Evolutionary conservation across 2,329 filamentous ascomycete species (phyloP), one percentile per base, ranked within the genome.

Genomic region (Cordyceps fumosorosea): DNA sequence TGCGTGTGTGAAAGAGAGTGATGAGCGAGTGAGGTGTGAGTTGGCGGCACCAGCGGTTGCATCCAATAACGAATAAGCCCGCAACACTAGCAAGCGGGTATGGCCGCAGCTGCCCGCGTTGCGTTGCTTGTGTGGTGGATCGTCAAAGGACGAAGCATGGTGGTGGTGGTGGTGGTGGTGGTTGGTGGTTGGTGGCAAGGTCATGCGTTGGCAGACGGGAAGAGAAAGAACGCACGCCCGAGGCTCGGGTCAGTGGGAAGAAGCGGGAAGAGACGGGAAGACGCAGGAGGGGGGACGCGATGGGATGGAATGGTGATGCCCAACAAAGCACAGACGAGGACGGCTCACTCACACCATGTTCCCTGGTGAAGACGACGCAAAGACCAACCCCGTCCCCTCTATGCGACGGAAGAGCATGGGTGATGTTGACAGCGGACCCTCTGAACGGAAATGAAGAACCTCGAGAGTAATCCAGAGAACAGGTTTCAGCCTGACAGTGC

Each of bases 31-130:
- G 29, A 1, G 8, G 6, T 29, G 26, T 3, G 29, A 29, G 29
- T 29, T 53, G 57, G 57, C 57, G 47, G 57, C 57, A 60, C 57
- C 20, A 52, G 57, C 57, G 57, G 47, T 24, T 53, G 57, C 57
- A 60, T 45, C 48, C 48, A 60, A 51, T 58, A 58, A 58, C 37
- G 34, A 60, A 51, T 58, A 51, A 58, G 20, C 56, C 56, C 29
- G 56, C 56, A 47, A 11, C 40, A 59, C 45, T 59, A 59, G 45
- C 47, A n/a, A 53, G 57, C 57, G 57, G 57, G 57, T 44, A n/a
- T 53, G 48, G 42, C 57, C 48, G 57, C 45, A 51, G 29, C 18
- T 50, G 45, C 26, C 48, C 48, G 26, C n/a, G 26, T 42, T 29
- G 29, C 8, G 29, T 29, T 18, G 40, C 40, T 44, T n/a, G 48